phyloP scores from a whole-genome alignment of 202 grass and related monocot genomes.

The Musa balbisiana region DNA sequence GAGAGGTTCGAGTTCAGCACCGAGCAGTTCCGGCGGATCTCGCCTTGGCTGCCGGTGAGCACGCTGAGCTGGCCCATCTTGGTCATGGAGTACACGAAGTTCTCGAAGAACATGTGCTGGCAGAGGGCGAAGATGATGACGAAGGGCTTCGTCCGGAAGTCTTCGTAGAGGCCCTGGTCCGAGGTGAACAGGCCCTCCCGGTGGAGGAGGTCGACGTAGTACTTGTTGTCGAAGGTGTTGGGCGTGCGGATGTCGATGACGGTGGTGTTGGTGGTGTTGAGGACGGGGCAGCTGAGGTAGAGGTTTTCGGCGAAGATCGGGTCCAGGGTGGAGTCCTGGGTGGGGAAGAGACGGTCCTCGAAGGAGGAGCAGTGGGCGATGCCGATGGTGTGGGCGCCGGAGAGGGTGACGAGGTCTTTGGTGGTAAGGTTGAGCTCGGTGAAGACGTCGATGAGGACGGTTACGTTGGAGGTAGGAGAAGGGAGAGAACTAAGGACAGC shows the following conservation, averaged over 20 bases:
- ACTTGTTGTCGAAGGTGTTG: conserved; percentile 17
- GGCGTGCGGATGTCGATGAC: conserved; percentile 12
- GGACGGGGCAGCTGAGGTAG: neutral
- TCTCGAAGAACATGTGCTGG: conserved; percentile 6
- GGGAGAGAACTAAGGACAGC: neutral
- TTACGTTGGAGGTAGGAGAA: neutral
- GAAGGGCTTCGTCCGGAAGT: neutral
- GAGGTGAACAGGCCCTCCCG: conserved; percentile 13
- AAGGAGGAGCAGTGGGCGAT: conserved; percentile 10
- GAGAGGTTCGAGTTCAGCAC: neutral
- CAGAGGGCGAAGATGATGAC: neutral
- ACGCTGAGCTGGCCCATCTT: conserved; percentile 16
- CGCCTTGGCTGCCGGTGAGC: neutral
- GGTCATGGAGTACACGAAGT: neutral
- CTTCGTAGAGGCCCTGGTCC: conserved; percentile 3
- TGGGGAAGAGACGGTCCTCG: conserved; percentile 1
- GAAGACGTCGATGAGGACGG: neutral
- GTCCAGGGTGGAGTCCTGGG: neutral
- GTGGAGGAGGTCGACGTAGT: conserved; percentile 8
- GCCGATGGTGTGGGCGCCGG: conserved; percentile 18
- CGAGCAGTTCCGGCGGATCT: conserved; percentile 3
- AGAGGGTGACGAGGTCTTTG: conserved; percentile 19
- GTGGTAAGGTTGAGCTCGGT: neutral
- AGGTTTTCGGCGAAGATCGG: neutral
- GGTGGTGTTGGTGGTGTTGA: neutral